Evolutionary conservation across 257 asterid species (phyloP).

Genomic region (Sherardia arvensis): DNA sequence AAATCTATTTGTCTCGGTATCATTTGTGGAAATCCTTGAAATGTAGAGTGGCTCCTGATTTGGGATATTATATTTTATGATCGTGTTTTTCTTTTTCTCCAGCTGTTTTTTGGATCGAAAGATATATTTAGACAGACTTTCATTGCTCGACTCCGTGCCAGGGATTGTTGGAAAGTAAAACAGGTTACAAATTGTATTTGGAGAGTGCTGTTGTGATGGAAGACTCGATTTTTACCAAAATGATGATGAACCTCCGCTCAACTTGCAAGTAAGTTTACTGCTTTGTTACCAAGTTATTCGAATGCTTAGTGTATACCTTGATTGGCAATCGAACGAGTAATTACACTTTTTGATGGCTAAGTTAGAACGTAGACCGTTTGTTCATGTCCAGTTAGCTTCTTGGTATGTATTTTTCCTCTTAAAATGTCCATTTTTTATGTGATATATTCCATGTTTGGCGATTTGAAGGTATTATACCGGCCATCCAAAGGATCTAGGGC

Average conservation of each 20-base stretch:
- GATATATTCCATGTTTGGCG: slow-evolving; percentile 2
- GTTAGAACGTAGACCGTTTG: neutral
- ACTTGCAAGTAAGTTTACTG: slow-evolving; percentile 49
- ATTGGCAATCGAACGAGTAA: neutral
- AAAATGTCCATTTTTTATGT: too few species aligned
- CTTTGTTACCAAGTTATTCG: neutral
- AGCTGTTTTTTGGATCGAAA: too few species aligned
- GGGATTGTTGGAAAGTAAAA: neutral
- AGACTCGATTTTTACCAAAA: slow-evolving; percentile 41
- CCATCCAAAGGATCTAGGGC: slow-evolving; percentile 90
- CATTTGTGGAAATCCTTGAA: too few species aligned
- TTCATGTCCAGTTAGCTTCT: neutral
- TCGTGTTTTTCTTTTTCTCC: too few species aligned
- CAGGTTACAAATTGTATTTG: neutral
- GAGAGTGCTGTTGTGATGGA: slow-evolving; percentile 30
- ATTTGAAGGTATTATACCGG: slow-evolving; percentile 70
- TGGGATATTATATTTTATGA: too few species aligned
- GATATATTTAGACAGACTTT: too few species aligned
- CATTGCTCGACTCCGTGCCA: too few species aligned
- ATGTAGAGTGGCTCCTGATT: too few species aligned
- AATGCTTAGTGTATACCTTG: neutral
- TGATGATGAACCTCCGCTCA: slow-evolving; percentile 61
- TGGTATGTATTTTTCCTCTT: too few species aligned
- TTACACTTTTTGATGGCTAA: neutral
- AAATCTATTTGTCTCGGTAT: too few species aligned